These are phyloP conservation scores for Taxawa tesnikishii DNA, from an alignment of 2,329 filamentous ascomycete species.

Conservation along the genomic window DNA sequence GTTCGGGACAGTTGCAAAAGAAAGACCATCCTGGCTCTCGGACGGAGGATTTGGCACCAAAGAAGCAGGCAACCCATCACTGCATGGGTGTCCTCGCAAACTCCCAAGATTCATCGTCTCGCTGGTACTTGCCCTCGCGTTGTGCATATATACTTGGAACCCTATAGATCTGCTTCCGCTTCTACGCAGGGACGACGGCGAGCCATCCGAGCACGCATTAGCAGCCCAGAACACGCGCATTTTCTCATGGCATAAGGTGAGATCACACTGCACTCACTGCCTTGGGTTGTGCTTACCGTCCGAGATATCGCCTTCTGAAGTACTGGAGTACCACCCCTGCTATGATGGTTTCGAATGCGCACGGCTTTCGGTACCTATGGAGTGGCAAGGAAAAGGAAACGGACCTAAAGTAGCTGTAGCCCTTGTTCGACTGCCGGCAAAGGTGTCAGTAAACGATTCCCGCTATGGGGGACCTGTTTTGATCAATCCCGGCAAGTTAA, in stretches of 20 bases:
- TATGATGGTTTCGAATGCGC: constrained; percentile 35
- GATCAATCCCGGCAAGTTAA: constrained; percentile 33
- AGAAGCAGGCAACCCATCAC: no score
- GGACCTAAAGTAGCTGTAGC: constrained; percentile 29
- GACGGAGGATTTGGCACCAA: no score
- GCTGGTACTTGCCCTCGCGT: no score
- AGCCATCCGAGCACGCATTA: no score
- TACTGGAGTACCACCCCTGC: constrained; percentile 18
- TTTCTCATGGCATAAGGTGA: background rate
- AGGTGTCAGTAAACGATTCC: constrained; percentile 24
- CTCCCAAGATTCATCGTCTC: no score
- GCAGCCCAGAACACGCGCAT: background rate
- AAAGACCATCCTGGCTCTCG: no score
- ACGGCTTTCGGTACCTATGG: constrained; percentile 34
- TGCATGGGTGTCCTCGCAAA: no score
- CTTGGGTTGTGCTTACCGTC: background rate
- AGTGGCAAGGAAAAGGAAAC: constrained; percentile 22
- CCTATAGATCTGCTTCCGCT: no score
- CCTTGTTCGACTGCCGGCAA: constrained; percentile 32
- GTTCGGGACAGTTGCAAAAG: no score
- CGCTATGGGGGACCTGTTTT: constrained; percentile 35
- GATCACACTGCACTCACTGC: background rate
- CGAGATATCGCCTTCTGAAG: background rate
- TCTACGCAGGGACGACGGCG: no score
- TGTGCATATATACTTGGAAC: no score